Base-by-base conservation (phyloP, 2,329 filamentous ascomycete genomes). In the Fusarium sp. region DNA sequence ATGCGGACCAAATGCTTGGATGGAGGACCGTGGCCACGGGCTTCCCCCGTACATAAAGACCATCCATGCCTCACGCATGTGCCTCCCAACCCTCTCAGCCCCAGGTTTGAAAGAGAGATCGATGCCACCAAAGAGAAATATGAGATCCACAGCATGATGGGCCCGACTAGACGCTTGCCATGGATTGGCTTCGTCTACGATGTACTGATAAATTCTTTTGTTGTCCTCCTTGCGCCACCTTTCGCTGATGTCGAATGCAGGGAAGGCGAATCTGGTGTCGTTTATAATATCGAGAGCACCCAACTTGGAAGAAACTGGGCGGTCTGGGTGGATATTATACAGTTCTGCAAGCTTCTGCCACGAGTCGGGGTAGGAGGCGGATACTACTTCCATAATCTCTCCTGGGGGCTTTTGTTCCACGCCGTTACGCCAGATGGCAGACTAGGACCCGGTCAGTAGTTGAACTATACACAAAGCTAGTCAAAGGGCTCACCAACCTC, bases 131-230 rank as follows among this genome's bases (percentile, higher is more conserved):
- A 85, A 86, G 0, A 85, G 68, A 9, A 84, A 79, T 2, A 85
- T 60, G 5, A 86, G 71, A 65, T 86, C 84, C 3, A 86, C 81
- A 0, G 81, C 84, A 61, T 86, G 84, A 40, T 86, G 84, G 3
- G 83, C 76, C 0, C 84, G 77, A 9, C 79, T 82, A 0, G 83
- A 85, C 1, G 78, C 56, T 52, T 86, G 84, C 82, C 81, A 85
- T 6, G 84, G 84, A 37, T 86, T 86, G 0, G 76, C 50, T 56
- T 86, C 80, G 40, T 86, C 84, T 1, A 85, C 66, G 0, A 83
- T 66, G 39, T 82, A 86, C 34, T 76, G 77, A 62, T 80, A 85
- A 1, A 77, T 78, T 9, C 59, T 48, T 31, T 76, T 78, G 10
- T 74, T 73, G 1, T n/a, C 57, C 8, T 52, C 37, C 10, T 55